phyloP scores from a whole-genome alignment of 495 filamentous ascomycete species.

The Sporormia fimetaria region DNA sequence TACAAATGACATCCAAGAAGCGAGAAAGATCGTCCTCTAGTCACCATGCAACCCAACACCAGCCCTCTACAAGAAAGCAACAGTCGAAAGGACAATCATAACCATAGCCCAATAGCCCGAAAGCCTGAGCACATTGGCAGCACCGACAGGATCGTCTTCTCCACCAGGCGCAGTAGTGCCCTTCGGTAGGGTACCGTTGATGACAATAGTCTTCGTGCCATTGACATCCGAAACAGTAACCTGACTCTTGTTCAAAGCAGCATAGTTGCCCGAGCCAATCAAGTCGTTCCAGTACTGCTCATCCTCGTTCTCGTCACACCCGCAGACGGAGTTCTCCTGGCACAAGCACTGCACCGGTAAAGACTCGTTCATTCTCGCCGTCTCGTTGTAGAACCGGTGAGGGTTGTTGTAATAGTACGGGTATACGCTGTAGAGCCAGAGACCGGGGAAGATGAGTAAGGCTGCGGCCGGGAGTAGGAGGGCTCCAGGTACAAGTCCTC shows the following conservation, averaged over 20 bases:
- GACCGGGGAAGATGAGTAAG: conserved; percentile 49
- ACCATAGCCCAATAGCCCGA: conserved; percentile 56
- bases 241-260: conserved; percentile 49
- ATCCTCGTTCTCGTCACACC: conserved; percentile 68
- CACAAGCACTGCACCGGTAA: conserved; percentile 67
- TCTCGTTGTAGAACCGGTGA: conserved; percentile 51
- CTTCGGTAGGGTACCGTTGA: conserved; percentile 81
- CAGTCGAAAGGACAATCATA: conserved; percentile 41
- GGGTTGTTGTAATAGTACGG: conserved; percentile 52
- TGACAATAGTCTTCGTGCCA: conserved; percentile 59
- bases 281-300: conserved; percentile 46
- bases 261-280: conserved; percentile 54
- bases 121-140: conserved; percentile 23
- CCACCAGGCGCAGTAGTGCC: conserved; percentile 62
- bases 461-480: conserved; percentile 43
- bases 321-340: conserved; percentile 56
- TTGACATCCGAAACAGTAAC: conserved; percentile 57
- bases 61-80: conserved; percentile 29
- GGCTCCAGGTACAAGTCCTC: conserved; percentile 47
- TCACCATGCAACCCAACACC: background rate
- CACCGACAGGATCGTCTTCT: conserved; percentile 35
- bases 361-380: conserved; percentile 48
- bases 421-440: conserved; percentile 57
- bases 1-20: too few species aligned
- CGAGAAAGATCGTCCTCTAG: too few species aligned